These are phyloP conservation scores for Trametes pubescens DNA, from an alignment of 1,284 basidiomycete species.

Conservation along the genomic window DNA sequence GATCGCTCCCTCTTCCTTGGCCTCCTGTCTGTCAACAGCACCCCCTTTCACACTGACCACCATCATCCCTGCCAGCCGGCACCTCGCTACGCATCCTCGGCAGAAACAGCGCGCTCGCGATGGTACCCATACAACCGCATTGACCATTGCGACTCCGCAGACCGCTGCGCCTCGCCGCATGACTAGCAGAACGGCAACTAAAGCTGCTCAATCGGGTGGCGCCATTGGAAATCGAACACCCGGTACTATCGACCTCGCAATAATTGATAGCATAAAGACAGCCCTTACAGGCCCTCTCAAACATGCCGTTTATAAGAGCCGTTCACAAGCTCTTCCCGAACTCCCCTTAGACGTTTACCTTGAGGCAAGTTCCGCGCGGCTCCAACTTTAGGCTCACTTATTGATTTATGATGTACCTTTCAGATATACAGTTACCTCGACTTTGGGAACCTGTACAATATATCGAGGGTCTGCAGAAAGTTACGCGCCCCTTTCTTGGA, in stretches of 20 bases:
- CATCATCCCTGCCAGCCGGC: background rate
- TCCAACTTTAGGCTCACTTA: too few relatives aligned
- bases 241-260: too few relatives aligned
- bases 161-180: background rate
- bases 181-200: too few relatives aligned
- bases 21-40: too few relatives aligned
- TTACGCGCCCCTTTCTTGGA: slow-evolving; percentile 18
- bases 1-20: too few relatives aligned
- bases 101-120: background rate
- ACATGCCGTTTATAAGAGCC: background rate
- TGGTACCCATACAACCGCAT: too few relatives aligned
- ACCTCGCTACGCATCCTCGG: background rate
- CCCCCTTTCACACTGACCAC: background rate
- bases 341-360: slow-evolving; percentile 6
- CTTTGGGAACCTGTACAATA: slow-evolving; percentile 46
- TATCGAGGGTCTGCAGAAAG: slow-evolving; percentile 20
- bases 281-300: background rate
- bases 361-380: background rate
- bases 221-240: too few relatives aligned
- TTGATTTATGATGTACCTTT: too few relatives aligned
- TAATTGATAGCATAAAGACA: too few relatives aligned
- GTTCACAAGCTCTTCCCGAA: slow-evolving; percentile 1
- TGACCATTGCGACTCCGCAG: background rate
- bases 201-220: too few relatives aligned
- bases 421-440: slow-evolving; percentile 55